Percentiles rank a stretch among this genome's conserved stretches.
Evolutionary conservation across 1,139 yeast genomes (phyloP).

Genomic region (Candida tropicalis): DNA sequence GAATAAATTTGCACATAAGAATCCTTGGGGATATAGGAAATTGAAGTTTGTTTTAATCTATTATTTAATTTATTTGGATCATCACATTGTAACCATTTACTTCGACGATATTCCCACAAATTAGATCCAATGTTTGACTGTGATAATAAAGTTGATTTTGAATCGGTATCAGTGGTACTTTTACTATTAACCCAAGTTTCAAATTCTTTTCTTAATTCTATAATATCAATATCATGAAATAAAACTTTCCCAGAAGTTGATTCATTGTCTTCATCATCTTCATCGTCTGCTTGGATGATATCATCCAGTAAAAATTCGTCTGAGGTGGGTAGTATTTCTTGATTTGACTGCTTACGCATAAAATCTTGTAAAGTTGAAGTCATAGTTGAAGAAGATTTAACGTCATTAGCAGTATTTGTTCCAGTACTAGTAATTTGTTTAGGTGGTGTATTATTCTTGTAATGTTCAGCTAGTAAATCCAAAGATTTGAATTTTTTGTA

Average conservation of each 20-base stretch:
- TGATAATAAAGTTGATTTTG: constrained; percentile 15
- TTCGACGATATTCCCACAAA: constrained; percentile 63
- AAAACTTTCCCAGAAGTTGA: constrained; percentile 23
- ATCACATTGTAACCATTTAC: constrained; percentile 51
- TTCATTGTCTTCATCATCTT: constrained; percentile 17
- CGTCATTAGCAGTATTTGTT: constrained; percentile 12
- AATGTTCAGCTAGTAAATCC: constrained; percentile 33
- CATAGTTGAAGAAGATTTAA: constrained; percentile 1
- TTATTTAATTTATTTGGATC: constrained; percentile 20
- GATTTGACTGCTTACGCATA: constrained; percentile 22
- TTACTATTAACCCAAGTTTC: constrained; percentile 17
- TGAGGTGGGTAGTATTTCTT: constrained; percentile 10
- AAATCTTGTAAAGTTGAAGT: constrained; percentile 28
- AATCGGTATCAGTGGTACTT: constrained; percentile 14
- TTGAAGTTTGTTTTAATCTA: constrained; percentile 28
- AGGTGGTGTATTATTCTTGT: constrained; percentile 3
- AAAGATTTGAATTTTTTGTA: constrained; percentile 37
- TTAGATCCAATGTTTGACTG: constrained; percentile 42
- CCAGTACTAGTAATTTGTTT: too few relatives aligned
- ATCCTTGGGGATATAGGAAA: constrained; percentile 44
- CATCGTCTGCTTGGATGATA: constrained; percentile 17
- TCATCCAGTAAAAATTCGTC: constrained; percentile 19
- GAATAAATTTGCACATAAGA: constrained; percentile 59
- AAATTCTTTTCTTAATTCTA: constrained; percentile 29
- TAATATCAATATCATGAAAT: constrained; percentile 31